Evolutionary conservation across 495 filamentous ascomycete genomes (phyloP).

Genomic region (Trichoderma virens): DNA sequence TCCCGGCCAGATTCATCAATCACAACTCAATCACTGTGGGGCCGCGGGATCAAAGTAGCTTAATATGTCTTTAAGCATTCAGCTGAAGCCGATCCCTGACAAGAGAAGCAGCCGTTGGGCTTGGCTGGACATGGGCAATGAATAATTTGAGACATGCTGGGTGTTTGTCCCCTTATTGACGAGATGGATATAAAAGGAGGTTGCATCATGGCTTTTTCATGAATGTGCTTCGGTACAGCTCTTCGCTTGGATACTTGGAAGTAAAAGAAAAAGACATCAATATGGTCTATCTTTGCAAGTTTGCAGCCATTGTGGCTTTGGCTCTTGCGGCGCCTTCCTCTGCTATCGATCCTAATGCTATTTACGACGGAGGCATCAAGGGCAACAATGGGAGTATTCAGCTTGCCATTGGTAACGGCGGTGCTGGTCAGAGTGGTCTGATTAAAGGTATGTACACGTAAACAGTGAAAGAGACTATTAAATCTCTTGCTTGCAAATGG

Average conservation of each 20-base stretch:
- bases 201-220: not conserved
- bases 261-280: not conserved
- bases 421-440: slow-evolving; percentile 33
- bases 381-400: slow-evolving; percentile 15
- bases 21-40: not conserved
- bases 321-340: slow-evolving; percentile 6
- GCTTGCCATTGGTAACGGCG: slow-evolving; percentile 31
- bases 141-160: not conserved
- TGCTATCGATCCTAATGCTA: slow-evolving; percentile 15
- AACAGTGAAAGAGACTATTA: too few species aligned
- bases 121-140: too few species aligned
- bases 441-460: slow-evolving; percentile 28
- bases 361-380: slow-evolving; percentile 23
- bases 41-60: not conserved
- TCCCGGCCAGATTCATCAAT: not conserved
- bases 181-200: not conserved
- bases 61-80: too few species aligned
- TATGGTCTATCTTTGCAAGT: slow-evolving; percentile 1
- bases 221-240: not conserved
- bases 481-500: not conserved
- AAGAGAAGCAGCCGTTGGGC: not conserved
- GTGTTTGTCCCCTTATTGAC: not conserved
- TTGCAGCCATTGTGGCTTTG: slow-evolving; percentile 2
- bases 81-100: not conserved
- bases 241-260: not conserved